Conservation (phyloP, 75 land plant genomes). For the Selaginella tamariscina region DNA sequence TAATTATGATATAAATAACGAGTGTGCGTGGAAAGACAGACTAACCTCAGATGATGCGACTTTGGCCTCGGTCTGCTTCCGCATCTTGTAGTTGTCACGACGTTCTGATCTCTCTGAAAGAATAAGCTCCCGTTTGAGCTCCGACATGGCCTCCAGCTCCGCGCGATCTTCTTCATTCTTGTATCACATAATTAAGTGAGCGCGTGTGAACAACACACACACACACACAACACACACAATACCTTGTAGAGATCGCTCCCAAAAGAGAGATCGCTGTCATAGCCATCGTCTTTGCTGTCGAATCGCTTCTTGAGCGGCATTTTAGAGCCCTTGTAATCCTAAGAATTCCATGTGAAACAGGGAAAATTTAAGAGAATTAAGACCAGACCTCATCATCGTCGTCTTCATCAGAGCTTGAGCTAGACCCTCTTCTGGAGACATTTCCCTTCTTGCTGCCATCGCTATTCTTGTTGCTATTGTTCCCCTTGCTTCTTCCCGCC, state of each 20-base stretch:
- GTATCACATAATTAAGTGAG: too few species aligned
- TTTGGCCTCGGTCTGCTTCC: slow-evolving; percentile 27
- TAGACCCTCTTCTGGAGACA: slow-evolving; percentile 30
- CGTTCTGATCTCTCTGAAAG: slow-evolving; percentile 43
- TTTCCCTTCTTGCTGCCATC: slow-evolving; percentile 39
- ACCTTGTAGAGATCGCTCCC: slow-evolving; percentile 87
- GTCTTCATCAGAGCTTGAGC: slow-evolving; percentile 19
- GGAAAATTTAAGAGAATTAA: too few species aligned
- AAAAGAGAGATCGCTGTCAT: slow-evolving; percentile 43
- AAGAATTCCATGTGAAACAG: too few species aligned
- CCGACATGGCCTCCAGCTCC: slow-evolving; percentile 44
- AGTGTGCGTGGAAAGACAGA: too few species aligned
- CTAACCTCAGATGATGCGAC: not conserved
- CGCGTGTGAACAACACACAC: too few species aligned
- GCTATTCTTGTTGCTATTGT: slow-evolving; percentile 28
- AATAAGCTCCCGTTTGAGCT: slow-evolving; percentile 63
- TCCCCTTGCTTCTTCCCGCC: slow-evolving; percentile 49
- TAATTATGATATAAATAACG: too few species aligned
- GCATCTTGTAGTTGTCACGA: slow-evolving; percentile 40
- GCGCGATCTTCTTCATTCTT: slow-evolving; percentile 69
- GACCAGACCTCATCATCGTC: slow-evolving; percentile 30
- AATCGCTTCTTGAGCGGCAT: slow-evolving; percentile 77
- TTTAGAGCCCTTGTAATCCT: slow-evolving; percentile 57
- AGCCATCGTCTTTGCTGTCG: slow-evolving; percentile 56
- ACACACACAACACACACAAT: too few species aligned